Evolutionary conservation across 169 alveolate species (phyloP), one percentile per base, ranked within the genome.

Genomic region (Plasmodium yoelii): DNA sequence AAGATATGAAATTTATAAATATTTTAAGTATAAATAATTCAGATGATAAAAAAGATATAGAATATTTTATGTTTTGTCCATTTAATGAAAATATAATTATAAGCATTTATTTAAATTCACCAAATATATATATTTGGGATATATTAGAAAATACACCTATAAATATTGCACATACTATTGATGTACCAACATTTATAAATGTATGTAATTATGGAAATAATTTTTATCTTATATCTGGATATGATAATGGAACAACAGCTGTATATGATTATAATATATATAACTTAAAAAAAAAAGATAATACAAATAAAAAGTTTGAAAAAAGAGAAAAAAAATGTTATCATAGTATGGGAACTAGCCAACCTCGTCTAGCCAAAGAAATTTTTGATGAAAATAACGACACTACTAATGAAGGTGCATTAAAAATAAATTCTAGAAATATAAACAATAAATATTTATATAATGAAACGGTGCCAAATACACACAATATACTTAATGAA

Each of bases 11-110:
- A 55, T 67, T 82, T 39, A 44, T 82, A 5, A 82, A 82, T 47
- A 82, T 82, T 28, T 47, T 82, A 67, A 60, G 84, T 9, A 49
- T 82, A 5, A 67, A 67, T 24, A 53, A 82, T 67, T 13, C 68
- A 28, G 53, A 53, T 53, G 49, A 82, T 15, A 55, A 67, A 61
- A 82, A 55, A 24, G 90, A 82, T 55, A 61, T 82, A 22, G 90
- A 82, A 56, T 67, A 82, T 26, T 82, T 68, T 42, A 82, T 82
- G 90, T 82, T 82, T 51, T 82, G 90, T 39, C 71, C 82, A 22
- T 82, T 26, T 61, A 67, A 82, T 82, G 90, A 82, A 44, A 34
- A 82, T 46, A 67, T 82, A 13, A 10, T 82, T 8, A 15, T 82
- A 47, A 82, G 90, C 22, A 82, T 82, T 19, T 82, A 82, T 49